A percentile compares a stretch with the other conserved stretches of the same genome.
phyloP scores from a whole-genome alignment of 352 stramenopile species.

The Phytophthora crassamura region DNA sequence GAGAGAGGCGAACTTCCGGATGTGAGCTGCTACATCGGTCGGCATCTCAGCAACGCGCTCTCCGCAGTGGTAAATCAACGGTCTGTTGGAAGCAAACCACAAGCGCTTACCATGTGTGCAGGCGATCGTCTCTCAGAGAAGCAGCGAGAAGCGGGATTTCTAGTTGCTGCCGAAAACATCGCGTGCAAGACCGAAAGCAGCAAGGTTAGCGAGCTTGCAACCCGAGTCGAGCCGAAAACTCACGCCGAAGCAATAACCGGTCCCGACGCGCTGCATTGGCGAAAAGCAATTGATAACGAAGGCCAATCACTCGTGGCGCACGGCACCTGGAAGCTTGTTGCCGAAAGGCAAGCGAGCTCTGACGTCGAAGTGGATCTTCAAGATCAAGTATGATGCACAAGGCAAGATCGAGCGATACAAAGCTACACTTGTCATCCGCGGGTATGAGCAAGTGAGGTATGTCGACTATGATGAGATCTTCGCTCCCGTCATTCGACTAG shows the following conservation, averaged over 20 bases:
- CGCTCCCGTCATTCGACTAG: too few species aligned
- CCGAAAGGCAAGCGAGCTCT: conserved; percentile 17
- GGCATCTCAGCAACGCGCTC: neutral
- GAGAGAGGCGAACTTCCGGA: conserved; percentile 1
- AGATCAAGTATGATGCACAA: conserved; percentile 13
- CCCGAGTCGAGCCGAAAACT: conserved; percentile 5
- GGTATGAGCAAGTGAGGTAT: conserved; percentile 16
- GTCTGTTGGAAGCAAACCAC: conserved; percentile 1
- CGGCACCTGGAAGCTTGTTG: conserved; percentile 13
- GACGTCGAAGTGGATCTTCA: conserved; percentile 25
- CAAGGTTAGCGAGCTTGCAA: neutral
- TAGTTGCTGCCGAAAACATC: conserved; percentile 19
- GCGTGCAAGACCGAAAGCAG: conserved; percentile 9
- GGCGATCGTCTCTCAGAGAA: conserved; percentile 1
- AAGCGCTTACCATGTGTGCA: conserved; percentile 10
- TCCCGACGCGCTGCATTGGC: conserved; percentile 5
- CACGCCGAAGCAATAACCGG: conserved; percentile 1
- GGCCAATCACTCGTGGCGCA: conserved; percentile 8
- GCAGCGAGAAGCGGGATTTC: neutral
- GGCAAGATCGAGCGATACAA: conserved; percentile 19
- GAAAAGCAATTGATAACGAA: conserved; percentile 23
- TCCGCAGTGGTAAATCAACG: neutral
- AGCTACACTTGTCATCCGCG: conserved; percentile 11
- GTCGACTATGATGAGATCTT: conserved; percentile 20
- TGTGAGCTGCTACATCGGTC: neutral